A percentile compares a stretch with the other conserved stretches of the same genome.
phyloP scores from a whole-genome alignment of 2,329 filamentous ascomycete genomes.

The Rhynchosporium graminicola region DNA sequence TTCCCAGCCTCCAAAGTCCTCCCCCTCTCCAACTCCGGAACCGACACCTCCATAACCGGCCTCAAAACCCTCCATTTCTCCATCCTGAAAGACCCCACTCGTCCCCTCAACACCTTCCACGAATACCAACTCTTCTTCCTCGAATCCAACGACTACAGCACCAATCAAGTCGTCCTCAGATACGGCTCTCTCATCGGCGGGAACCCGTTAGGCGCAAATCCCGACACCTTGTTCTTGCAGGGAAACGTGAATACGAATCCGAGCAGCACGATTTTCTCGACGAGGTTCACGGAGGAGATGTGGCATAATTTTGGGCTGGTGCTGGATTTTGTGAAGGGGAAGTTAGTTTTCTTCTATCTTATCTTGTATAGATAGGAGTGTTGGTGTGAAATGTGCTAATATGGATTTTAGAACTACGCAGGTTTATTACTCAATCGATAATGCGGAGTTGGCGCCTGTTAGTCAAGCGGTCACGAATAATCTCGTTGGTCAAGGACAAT shows the following conservation, averaged over 20 bases:
- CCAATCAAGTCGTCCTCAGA: conserved; percentile 57
- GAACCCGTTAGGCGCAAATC: conserved; percentile 38
- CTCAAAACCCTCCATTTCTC: conserved; percentile 65
- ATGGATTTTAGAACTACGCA: conserved; percentile 50
- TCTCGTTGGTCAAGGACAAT: conserved; percentile 59
- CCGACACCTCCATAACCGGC: conserved; percentile 53
- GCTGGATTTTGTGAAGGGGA: conserved; percentile 57
- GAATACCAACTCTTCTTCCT: conserved; percentile 60
- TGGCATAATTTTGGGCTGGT: conserved; percentile 65
- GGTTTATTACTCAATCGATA: conserved; percentile 57
- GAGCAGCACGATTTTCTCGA: conserved; percentile 50
- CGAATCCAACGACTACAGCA: conserved; percentile 49
- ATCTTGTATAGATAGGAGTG: neutral
- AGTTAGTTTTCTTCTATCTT: conserved; percentile 43
- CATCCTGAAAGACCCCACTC: conserved; percentile 52
- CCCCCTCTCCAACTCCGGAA: conserved; percentile 51
- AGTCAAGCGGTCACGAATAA: conserved; percentile 52
- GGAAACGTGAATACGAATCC: conserved; percentile 48
- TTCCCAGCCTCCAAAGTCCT: conserved; percentile 41
- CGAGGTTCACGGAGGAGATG: conserved; percentile 50
- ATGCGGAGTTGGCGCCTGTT: conserved; percentile 47
- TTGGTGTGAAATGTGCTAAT: neutral
- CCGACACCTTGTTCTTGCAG: conserved; percentile 49
- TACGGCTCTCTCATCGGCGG: conserved; percentile 52
- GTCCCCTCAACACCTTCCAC: conserved; percentile 58